Evolutionary conservation across 129 eudicot genomes (phyloP).

Genomic region (Tagetes erecta): DNA sequence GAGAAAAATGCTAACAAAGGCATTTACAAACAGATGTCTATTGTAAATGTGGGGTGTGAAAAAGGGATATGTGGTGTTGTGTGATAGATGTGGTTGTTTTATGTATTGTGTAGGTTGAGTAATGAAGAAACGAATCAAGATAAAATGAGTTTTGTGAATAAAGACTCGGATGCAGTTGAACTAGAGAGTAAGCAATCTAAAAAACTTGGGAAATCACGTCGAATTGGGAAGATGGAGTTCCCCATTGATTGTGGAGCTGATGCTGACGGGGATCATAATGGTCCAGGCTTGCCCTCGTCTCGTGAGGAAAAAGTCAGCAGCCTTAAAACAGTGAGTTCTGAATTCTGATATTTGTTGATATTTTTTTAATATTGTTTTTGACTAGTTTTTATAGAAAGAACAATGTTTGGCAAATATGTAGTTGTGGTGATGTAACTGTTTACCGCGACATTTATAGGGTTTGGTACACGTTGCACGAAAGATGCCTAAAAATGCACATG

Average conservation of each 20-base stretch:
- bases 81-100: conserved; percentile 7
- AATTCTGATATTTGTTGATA: background rate
- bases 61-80: background rate
- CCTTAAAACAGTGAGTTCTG: conserved; percentile 82
- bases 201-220: conserved; percentile 69
- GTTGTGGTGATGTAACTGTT: conserved; percentile 9
- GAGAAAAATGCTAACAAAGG: background rate
- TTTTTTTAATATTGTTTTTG: background rate
- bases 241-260: conserved; percentile 75
- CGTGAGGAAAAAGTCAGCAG: conserved; percentile 99
- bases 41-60: background rate
- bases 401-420: background rate
- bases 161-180: conserved; percentile 68
- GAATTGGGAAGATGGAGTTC: conserved; percentile 58
- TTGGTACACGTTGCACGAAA: conserved; percentile 85
- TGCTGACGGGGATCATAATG: conserved; percentile 74
- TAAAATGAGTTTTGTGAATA: conserved; percentile 38
- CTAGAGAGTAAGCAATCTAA: conserved; percentile 61
- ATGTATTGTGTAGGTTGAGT: conserved; percentile 41
- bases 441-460: conserved; percentile 51
- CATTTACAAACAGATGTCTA: too few relatives aligned
- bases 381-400: background rate
- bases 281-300: conserved; percentile 68
- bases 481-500: conserved; percentile 96
- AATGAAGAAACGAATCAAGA: conserved; percentile 56